phyloP scores from a whole-genome alignment of 2,329 filamentous ascomycete species.

The Fusarium gaditjirri region DNA sequence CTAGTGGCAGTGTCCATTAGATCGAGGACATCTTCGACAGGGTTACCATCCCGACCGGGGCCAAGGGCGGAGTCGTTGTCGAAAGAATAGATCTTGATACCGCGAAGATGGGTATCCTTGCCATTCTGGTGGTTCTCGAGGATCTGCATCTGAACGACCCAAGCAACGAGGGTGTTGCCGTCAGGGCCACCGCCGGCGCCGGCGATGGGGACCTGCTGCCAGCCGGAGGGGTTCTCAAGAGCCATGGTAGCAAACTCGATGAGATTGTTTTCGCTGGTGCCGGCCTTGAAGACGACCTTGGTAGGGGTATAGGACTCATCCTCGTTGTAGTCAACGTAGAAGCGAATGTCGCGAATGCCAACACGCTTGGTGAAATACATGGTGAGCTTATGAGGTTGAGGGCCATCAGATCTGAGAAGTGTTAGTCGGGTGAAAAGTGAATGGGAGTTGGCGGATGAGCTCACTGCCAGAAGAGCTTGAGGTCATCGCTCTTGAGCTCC shows the following conservation, averaged over 20 bases:
- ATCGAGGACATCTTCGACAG: constrained; percentile 45
- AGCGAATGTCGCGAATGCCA: constrained; percentile 79
- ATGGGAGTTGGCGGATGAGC: constrained; percentile 42
- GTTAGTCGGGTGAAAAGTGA: neutral
- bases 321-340: constrained; percentile 89
- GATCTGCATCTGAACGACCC: constrained; percentile 89
- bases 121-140: constrained; percentile 99
- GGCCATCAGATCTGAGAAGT: constrained; percentile 75
- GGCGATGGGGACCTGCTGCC: constrained; percentile 82
- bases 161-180: constrained; percentile 83
- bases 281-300: constrained; percentile 87
- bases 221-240: constrained; percentile 83
- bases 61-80: constrained; percentile 60
- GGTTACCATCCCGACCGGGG: constrained; percentile 51
- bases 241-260: constrained; percentile 86
- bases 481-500: constrained; percentile 78
- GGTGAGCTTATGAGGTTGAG: constrained; percentile 83
- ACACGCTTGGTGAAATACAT: constrained; percentile 89
- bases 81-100: constrained; percentile 83
- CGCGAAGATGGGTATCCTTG: constrained; percentile 97
- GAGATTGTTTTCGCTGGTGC: constrained; percentile 90
- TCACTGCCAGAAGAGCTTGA: constrained; percentile 82
- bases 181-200: constrained; percentile 68
- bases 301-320: constrained; percentile 98
- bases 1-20: constrained; percentile 38